Conservation (phyloP, 169 alveolate genomes). For the Theileria parva region DNA sequence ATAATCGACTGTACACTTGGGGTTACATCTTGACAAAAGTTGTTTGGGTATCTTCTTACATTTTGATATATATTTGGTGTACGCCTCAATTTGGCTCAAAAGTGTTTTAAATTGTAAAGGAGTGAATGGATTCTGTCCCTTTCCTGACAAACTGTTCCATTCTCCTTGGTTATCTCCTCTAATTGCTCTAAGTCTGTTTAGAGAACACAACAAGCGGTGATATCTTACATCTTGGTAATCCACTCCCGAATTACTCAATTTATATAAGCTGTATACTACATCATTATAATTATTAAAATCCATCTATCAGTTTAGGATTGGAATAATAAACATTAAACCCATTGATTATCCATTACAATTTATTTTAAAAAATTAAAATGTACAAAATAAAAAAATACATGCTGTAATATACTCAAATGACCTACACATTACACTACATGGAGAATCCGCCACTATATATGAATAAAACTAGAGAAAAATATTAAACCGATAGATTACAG, state of each 20-base stretch:
- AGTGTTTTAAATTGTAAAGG: conserved; percentile 8
- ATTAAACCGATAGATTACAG: background rate
- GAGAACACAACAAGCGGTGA: conserved; percentile 17
- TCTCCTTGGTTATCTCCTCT: conserved; percentile 26
- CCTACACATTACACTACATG: background rate
- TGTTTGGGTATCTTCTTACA: conserved; percentile 23
- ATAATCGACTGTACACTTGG: background rate
- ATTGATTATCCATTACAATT: background rate
- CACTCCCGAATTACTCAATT: conserved; percentile 33
- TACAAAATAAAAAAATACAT: conserved; percentile 1
- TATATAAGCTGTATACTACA: conserved; percentile 31
- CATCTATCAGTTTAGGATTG: conserved; percentile 6
- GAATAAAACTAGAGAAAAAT: background rate
- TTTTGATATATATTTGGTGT: conserved; percentile 21
- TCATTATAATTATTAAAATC: conserved; percentile 26
- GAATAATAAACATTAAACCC: background rate
- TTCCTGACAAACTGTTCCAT: background rate
- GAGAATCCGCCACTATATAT: background rate
- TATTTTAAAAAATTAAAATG: too few relatives aligned
- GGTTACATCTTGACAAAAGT: conserved; percentile 11
- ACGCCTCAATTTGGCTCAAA: conserved; percentile 31
- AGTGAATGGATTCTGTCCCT: conserved; percentile 29
- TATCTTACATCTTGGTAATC: conserved; percentile 31
- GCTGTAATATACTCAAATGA: background rate
- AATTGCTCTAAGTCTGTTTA: background rate